Percentiles rank a stretch among this genome's conserved stretches.
phyloP scores from a whole-genome alignment of 1,284 basidiomycete species.

The Sanghuangporus sanghuang region DNA sequence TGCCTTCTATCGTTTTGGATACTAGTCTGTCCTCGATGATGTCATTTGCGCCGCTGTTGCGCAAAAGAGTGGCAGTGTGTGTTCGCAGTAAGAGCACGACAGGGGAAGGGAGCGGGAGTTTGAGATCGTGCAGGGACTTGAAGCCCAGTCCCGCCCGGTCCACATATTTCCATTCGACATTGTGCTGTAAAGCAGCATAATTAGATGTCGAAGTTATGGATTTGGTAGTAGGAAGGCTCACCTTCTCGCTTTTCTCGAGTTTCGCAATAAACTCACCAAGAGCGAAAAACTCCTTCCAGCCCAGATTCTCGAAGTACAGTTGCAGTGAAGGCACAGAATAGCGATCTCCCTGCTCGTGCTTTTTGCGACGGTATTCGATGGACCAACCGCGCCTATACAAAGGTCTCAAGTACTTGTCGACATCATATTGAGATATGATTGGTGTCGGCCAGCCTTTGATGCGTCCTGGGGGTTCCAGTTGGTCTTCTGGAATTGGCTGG shows the following conservation, averaged over 20 bases:
- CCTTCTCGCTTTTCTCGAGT: neutral
- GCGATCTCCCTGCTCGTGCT: neutral
- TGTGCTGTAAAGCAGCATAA: neutral
- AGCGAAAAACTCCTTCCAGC: neutral
- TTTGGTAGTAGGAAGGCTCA: neutral
- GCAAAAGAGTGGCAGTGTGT: slow-evolving; percentile 29
- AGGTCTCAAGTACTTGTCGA: slow-evolving; percentile 27
- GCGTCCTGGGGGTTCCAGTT: neutral
- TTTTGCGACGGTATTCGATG: slow-evolving; percentile 15
- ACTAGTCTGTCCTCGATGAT: neutral
- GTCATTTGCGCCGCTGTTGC: slow-evolving; percentile 1
- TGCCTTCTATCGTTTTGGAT: slow-evolving; percentile 24
- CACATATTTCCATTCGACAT: slow-evolving; percentile 1
- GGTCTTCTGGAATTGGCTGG: neutral
- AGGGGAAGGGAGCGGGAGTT: neutral
- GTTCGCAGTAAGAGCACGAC: slow-evolving; percentile 24
- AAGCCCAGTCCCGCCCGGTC: neutral
- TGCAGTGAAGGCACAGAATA: slow-evolving; percentile 7
- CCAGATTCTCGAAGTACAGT: slow-evolving; percentile 22
- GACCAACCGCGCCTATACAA: slow-evolving; percentile 33
- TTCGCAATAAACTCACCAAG: neutral
- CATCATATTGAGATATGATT: slow-evolving; percentile 29
- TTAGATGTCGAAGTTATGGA: neutral
- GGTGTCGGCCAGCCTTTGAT: slow-evolving; percentile 14
- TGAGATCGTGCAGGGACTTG: slow-evolving; percentile 11